Conservation (phyloP, 768 basidiomycete species). For the Dioszegia aurantiaca region DNA sequence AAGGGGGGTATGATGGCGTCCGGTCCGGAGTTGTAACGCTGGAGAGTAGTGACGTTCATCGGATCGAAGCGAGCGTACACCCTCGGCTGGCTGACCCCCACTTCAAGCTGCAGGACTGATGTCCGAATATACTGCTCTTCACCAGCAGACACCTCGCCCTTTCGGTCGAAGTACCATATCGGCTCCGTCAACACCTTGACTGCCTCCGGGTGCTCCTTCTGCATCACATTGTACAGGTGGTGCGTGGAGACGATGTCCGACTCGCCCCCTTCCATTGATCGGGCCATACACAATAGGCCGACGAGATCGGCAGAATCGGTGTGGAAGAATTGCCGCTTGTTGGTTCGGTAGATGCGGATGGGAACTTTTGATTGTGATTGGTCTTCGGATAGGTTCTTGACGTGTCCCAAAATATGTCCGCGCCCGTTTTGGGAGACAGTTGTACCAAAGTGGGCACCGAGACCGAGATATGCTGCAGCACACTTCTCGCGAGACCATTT, state of each 20-base stretch:
- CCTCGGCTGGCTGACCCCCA: background rate
- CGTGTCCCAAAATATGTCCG: constrained; percentile 50
- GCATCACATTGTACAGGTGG: constrained; percentile 46
- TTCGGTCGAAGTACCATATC: constrained; percentile 51
- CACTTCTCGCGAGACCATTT: constrained; percentile 42
- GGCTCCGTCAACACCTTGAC: constrained; percentile 40
- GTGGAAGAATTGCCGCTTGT: constrained; percentile 50
- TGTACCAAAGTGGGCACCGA: constrained; percentile 48
- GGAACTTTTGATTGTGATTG: constrained; percentile 43
- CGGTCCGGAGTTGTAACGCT: constrained; percentile 24
- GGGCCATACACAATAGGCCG: constrained; percentile 50
- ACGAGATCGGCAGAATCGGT: constrained; percentile 48
- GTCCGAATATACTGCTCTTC: constrained; percentile 37
- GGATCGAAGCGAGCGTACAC: constrained; percentile 24
- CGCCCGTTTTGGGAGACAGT: constrained; percentile 44
- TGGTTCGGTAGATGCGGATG: constrained; percentile 36
- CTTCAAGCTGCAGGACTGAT: constrained; percentile 21
- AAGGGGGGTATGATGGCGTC: constrained; percentile 33
- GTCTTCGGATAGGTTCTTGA: constrained; percentile 51
- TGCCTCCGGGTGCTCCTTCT: constrained; percentile 46
- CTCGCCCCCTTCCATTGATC: constrained; percentile 49
- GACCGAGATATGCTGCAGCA: constrained; percentile 43
- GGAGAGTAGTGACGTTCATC: constrained; percentile 24
- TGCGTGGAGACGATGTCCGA: constrained; percentile 48
- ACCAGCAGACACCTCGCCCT: constrained; percentile 49